Percentiles rank a stretch among this genome's conserved stretches.
Conservation (phyloP, 441 rosid genomes). For the Eugenia klotzschiana region DNA sequence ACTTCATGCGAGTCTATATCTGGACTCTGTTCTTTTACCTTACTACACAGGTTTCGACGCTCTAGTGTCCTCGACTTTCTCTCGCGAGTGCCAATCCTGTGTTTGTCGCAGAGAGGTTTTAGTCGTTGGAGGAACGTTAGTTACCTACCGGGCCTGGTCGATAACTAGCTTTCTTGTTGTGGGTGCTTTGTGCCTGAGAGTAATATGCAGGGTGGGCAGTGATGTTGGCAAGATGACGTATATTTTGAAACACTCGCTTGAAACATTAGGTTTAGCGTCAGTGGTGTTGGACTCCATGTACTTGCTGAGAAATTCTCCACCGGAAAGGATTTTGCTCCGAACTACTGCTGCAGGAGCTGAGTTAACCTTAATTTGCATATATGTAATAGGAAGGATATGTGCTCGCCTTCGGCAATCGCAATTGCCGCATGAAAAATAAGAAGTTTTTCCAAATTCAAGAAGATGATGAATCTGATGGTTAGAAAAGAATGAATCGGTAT, state of each 20-base stretch:
- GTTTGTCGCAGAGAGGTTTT: constrained; percentile 47
- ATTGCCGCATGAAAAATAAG: background rate
- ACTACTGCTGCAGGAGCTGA: constrained; percentile 27
- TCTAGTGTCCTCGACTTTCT: constrained; percentile 38
- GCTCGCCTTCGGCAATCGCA: background rate
- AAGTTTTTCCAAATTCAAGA: background rate
- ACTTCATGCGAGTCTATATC: constrained; percentile 55
- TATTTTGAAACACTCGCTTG: constrained; percentile 14
- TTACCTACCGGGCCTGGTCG: constrained; percentile 51
- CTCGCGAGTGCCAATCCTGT: constrained; percentile 60
- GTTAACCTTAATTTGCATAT: constrained; percentile 33
- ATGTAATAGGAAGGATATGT: constrained; percentile 24
- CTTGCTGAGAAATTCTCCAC: constrained; percentile 26
- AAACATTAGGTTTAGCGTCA: constrained; percentile 28
- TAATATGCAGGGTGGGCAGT: constrained; percentile 21
- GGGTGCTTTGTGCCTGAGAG: constrained; percentile 42
- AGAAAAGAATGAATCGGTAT: background rate
- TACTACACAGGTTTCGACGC: constrained; percentile 80
- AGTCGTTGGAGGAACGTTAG: constrained; percentile 53
- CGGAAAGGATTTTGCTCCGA: constrained; percentile 18
- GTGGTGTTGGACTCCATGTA: constrained; percentile 38
- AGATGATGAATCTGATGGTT: background rate
- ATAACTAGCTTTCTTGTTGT: constrained; percentile 41
- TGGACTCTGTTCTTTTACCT: constrained; percentile 61
- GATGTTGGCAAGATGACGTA: constrained; percentile 10